Evolutionary conservation across 352 stramenopile genomes (phyloP).

Genomic region (Phytophthora sp.): DNA sequence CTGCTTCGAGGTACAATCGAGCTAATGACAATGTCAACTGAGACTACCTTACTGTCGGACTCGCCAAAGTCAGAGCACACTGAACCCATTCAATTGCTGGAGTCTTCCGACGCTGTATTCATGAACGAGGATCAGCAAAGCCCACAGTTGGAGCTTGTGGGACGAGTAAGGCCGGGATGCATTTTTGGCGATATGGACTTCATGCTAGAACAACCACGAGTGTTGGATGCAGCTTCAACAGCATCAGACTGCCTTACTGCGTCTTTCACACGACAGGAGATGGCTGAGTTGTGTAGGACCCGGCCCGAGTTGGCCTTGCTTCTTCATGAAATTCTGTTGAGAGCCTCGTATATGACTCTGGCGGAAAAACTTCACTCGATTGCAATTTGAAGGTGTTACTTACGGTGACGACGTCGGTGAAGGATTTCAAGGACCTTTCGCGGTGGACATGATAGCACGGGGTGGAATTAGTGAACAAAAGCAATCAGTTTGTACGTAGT

Average conservation of each 20-base stretch:
- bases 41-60: constrained; percentile 18
- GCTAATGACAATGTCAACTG: constrained; percentile 34
- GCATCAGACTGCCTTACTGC: constrained; percentile 45
- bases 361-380: constrained; percentile 41
- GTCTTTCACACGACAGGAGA: constrained; percentile 37
- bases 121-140: not conserved
- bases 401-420: constrained; percentile 49
- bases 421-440: constrained; percentile 66
- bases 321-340: constrained; percentile 60
- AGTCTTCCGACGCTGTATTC: not conserved
- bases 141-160: constrained; percentile 45
- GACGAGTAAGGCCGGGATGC: constrained; percentile 56
- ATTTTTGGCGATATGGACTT: constrained; percentile 80
- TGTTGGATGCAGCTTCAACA: constrained; percentile 56
- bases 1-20: constrained; percentile 59
- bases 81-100: constrained; percentile 3
- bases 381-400: constrained; percentile 23
- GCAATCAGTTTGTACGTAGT: too few species aligned
- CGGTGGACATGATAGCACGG: too few species aligned
- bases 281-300: constrained; percentile 30
- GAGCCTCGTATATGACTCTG: constrained; percentile 64
- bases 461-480: not conserved
- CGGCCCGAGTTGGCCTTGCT: constrained; percentile 51
- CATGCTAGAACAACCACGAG: constrained; percentile 51
- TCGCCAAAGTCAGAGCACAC: constrained; percentile 21